Base-by-base conservation (phyloP, 2,329 filamentous ascomycete genomes). In the Calonectria fujianensis region DNA sequence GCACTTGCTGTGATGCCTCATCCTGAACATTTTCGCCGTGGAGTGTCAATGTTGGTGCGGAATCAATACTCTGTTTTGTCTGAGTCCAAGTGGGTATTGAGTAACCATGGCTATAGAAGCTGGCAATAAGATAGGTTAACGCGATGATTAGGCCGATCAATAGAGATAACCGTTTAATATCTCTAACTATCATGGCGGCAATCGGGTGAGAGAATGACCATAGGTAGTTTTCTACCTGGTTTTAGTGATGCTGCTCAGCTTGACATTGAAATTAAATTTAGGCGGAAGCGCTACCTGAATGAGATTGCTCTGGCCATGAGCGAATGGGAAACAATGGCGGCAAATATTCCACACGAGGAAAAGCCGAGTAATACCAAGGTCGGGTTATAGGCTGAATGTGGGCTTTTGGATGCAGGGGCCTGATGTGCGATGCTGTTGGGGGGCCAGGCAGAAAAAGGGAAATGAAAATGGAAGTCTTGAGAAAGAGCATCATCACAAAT, bases 111-210 rank as follows among this genome's bases (percentile, higher is more conserved):
- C 67, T 63, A 50, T 79, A 82, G 18, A 81, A 73, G 14, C 69
- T 74, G 5, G 83, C 52, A 13, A 72, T 80, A 61, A 85, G 70
- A 24, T 83, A 78, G n/a, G 83, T 27, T n/a, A 86, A 64, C 2
- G 83, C 57, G 16, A 83, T n/a, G 0, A 83, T 41, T 5, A 82
- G 83, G 18, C 80, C 80, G 5, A 83, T 31, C 9, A 84, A 67
- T 29, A 86, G 73, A n/a, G 77, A 74, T 29, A 85, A 69, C 4
- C 83, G 82, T 76, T 79, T 82, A 31, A 83, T 72, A 66, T 85
- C 83, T 63, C 81, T 79, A 31, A 82, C 77, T 41, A 85, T 71
- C 84, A 85, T 85, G 45, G 65, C 77, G 78, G 52, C 9, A 59
- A 5, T 24, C 20, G 10, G 45, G 45, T 13, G 10, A 11, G 45